Evolutionary conservation across 208 protist genomes (phyloP), one percentile per base, ranked within the genome.

Genomic region (Trypanosoma scelopori): DNA sequence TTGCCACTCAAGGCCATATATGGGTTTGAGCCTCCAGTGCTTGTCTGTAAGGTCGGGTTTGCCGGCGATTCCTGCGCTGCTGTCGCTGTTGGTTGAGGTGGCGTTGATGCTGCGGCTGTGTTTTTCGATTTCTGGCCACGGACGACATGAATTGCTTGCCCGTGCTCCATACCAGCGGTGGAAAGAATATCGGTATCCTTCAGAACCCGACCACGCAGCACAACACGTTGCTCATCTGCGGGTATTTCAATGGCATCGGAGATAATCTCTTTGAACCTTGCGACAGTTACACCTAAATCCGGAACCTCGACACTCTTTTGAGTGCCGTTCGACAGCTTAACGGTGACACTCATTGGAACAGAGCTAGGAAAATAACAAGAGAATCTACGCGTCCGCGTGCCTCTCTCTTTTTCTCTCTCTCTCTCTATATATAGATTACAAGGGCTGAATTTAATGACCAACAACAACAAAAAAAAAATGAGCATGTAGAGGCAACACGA

Each of bases 131-230:
- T 91, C 70, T 89, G 84, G 61, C 82, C 84, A 20, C 88, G 78
- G 15, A 97, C 92, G 63, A 97, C 77, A 56, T 97, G 90, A 46
- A 97, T 66, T 28, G 87, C 87, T 55, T 79, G 85, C 1, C 88
- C 92, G 41, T 85, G 60, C 53, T 90, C 82, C 64, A 97, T 77
- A 12, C 92, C 92, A 15, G 86, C 53, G 28, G 70, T 78, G 45
- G 83, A 84, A 22, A 97, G 78, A 43, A 91, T 53, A 47, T 87
- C 77, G 4, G 71, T 74, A 65, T 95, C 88, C 55, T 97, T 97
- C 30, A 97, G 60, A 16, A 97, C 86, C 53, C 92, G 94, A 0
- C 89, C 92, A 9, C 78, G 70, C 6, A 92, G 58, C 52, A 97
- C 88, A 42, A 95, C 61, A 13, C 92, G 79, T 69, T 97, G 92